These are phyloP conservation scores for Durio zibethinus DNA, from an alignment of 345 rosid species.

Conservation along the genomic window DNA sequence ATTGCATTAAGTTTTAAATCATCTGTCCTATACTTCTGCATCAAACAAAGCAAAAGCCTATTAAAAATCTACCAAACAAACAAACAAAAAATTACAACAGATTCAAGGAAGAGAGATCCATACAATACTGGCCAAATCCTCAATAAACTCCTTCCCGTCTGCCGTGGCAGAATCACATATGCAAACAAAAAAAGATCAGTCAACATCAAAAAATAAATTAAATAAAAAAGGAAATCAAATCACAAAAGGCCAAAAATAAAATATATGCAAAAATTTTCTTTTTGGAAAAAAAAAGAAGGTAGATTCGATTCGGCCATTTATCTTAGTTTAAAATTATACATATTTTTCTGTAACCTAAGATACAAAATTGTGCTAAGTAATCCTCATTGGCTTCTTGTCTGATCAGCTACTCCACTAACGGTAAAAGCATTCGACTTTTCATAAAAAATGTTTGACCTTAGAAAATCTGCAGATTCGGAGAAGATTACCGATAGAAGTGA, in stretches of 20 bases:
- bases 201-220: constrained; percentile 6
- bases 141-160: constrained; percentile 62
- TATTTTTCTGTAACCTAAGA: background rate
- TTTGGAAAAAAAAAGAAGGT: background rate
- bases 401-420: constrained; percentile 6
- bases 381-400: background rate
- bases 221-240: background rate
- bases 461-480: constrained; percentile 9
- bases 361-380: background rate
- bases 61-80: background rate
- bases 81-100: background rate
- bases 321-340: background rate
- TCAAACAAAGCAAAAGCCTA: constrained; percentile 23
- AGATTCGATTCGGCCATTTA: background rate
- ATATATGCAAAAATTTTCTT: background rate
- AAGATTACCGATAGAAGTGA: constrained; percentile 55
- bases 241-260: background rate
- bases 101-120: constrained; percentile 24
- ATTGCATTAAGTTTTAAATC: constrained; percentile 49
- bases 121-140: constrained; percentile 63
- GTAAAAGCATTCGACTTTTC: background rate
- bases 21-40: constrained; percentile 58
- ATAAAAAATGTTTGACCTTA: background rate
- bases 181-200: constrained; percentile 16
- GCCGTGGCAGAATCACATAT: constrained; percentile 29